Evolutionary conservation across 371 early-diverging fungal genomes (phyloP).

Genomic region (Quaeritorhiza haematococci): DNA sequence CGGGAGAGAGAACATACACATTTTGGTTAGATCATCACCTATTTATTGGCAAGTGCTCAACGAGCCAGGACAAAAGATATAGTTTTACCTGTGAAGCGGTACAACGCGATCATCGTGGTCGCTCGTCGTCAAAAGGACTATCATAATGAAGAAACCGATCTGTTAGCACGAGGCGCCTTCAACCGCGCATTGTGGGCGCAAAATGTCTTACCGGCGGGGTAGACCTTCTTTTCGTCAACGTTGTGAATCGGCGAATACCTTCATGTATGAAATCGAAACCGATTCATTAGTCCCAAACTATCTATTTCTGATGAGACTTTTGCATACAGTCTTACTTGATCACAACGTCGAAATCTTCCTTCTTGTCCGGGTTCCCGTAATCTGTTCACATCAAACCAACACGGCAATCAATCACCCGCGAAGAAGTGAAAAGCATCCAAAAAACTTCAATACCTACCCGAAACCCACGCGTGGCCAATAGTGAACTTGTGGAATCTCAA

Average conservation of each 20-base stretch:
- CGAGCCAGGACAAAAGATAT: neutral
- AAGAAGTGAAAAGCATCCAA: neutral
- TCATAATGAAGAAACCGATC: too few relatives aligned
- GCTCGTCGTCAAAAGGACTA: constrained; percentile 31
- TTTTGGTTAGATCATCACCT: constrained; percentile 33
- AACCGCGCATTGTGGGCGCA: neutral
- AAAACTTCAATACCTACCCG: constrained; percentile 33
- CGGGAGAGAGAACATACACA: too few relatives aligned
- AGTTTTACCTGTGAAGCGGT: constrained; percentile 31
- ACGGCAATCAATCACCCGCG: neutral
- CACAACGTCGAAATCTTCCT: constrained; percentile 36
- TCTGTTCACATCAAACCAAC: constrained; percentile 26
- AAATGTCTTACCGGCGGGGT: constrained; percentile 23
- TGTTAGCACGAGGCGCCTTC: constrained; percentile 24
- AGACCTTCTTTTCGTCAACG: constrained; percentile 33
- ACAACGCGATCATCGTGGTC: constrained; percentile 48
- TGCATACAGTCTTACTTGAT: constrained; percentile 13
- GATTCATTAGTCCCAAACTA: constrained; percentile 15
- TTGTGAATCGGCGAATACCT: constrained; percentile 66
- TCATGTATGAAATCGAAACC: constrained; percentile 9
- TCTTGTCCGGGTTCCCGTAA: constrained; percentile 44
- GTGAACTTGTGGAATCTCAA: constrained; percentile 58
- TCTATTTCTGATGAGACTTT: neutral
- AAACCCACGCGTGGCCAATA: constrained; percentile 49
- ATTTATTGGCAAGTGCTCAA: constrained; percentile 23